Conservation (phyloP, 106 monocot genomes). For the Dioscorea zingiberensis region DNA sequence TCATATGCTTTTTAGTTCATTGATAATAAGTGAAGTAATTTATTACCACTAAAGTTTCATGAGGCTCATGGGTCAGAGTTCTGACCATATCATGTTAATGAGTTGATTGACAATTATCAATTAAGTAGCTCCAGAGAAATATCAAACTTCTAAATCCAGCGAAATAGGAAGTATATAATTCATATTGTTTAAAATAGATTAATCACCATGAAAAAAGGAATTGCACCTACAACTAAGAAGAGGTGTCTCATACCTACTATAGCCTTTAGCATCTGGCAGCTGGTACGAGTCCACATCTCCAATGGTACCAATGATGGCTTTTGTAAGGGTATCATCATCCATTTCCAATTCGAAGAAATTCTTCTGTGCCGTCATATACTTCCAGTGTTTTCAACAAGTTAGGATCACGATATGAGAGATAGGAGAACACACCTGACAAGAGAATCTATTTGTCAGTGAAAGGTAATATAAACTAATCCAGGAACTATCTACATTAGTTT, state of each 20-base stretch:
- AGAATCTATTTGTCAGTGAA: neutral
- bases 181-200: no score
- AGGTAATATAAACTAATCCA: neutral
- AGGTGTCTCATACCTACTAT: constrained; percentile 56
- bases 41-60: no score
- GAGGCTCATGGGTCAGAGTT: no score
- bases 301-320: constrained; percentile 97
- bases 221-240: neutral
- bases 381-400: constrained; percentile 93
- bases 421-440: constrained; percentile 84
- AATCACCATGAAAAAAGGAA: neutral
- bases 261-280: constrained; percentile 98
- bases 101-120: no score
- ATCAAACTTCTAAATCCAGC: no score
- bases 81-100: no score
- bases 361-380: constrained; percentile 83
- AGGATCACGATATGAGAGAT: constrained; percentile 92
- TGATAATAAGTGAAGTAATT: no score
- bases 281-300: constrained; percentile 97
- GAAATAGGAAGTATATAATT: no score
- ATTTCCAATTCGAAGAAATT: constrained; percentile 83
- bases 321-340: constrained; percentile 80
- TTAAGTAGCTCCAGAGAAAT: no score
- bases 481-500: neutral
- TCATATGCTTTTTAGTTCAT: no score